Evolutionary conservation across 73 alveolate genomes (phyloP), one percentile per base, ranked within the genome.

Genomic region (Tetrahymena thermophila): DNA sequence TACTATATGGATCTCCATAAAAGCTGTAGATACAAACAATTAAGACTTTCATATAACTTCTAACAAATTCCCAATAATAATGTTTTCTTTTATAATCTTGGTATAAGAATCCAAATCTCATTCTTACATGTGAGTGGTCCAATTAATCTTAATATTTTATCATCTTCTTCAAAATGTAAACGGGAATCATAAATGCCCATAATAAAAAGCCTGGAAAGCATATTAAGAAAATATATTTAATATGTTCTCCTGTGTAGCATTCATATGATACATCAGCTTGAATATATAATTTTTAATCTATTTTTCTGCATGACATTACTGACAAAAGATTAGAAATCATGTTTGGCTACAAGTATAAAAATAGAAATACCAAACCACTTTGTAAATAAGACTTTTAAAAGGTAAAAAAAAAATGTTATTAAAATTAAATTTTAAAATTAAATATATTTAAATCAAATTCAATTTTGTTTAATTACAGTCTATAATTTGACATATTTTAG

Each of bases 241-340:
- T 35, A 94, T 94, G 96, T 7, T 37, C 9, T 14, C 93, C 23
- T 23, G 94, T 85, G 25, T 84, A 56, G 25, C 93, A 94, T 85
- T 56, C 71, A 85, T 31, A 94, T 0, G 96, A 85, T 4, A 94
- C 93, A 94, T 94, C 93, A 1, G 95, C 94, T 85, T 94, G 28
- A 38, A 94, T 85, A 94, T 94, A 94, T 10, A 28, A 28, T 34
- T 43, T 85, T 35, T 85, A 43, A 25, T 94, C 93, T 25, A 94
- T 89, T 43, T 94, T 23, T 85, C 96, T 94, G 31, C 58, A 94
- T 34, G 96, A 94, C 34, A 85, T 34, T 7, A 94, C 37, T 11
- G 96, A 94, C 6, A 94, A 35, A 84, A 94, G 93, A 23, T 94
- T 94, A 35, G 93, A 57, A 0, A 94, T 43, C 35, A 94, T 23